These are phyloP conservation scores for Daldinia concentrica DNA, from an alignment of 495 filamentous ascomycete species.

Conservation along the genomic window DNA sequence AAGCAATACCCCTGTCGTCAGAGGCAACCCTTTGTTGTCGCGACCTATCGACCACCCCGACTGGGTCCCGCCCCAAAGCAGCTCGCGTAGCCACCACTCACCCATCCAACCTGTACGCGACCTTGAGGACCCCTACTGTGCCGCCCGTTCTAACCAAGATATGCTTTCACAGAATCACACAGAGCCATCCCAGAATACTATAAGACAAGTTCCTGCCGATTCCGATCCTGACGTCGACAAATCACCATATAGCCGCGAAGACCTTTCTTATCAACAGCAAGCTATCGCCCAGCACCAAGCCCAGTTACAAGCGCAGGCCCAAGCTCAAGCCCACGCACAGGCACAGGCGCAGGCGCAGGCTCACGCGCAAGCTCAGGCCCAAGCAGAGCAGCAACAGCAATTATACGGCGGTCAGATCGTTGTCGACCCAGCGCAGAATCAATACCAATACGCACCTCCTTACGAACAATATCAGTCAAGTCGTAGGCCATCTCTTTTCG, in stretches of 20 bases:
- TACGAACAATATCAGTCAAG: slow-evolving; percentile 52
- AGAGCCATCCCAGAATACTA: slow-evolving; percentile 50
- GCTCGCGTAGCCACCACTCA: slow-evolving; percentile 51
- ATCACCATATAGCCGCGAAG: slow-evolving; percentile 55
- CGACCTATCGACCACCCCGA: slow-evolving; percentile 52
- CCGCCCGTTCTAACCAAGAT: slow-evolving; percentile 51
- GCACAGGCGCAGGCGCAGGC: slow-evolving; percentile 29
- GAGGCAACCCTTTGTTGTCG: slow-evolving; percentile 37
- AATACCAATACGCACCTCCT: slow-evolving; percentile 48
- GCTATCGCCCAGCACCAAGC: slow-evolving; percentile 50
- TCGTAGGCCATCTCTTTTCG: slow-evolving; percentile 42
- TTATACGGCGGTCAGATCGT: slow-evolving; percentile 47
- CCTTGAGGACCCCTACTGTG: slow-evolving; percentile 49
- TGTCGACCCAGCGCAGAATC: slow-evolving; percentile 47
- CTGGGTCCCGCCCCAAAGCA: slow-evolving; percentile 53
- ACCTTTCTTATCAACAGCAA: slow-evolving; percentile 54
- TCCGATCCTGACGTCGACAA: slow-evolving; percentile 37
- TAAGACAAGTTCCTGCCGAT: slow-evolving; percentile 51
- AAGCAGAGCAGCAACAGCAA: slow-evolving; percentile 43
- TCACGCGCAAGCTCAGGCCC: slow-evolving; percentile 43
- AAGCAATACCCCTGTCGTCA: slow-evolving; percentile 49
- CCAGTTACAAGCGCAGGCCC: slow-evolving; percentile 47
- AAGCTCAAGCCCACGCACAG: slow-evolving; percentile 40
- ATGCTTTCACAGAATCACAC: slow-evolving; percentile 52
- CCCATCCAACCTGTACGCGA: slow-evolving; percentile 57